phyloP scores from a whole-genome alignment of 345 rosid genomes.

The Eucalyptus fibrosa region DNA sequence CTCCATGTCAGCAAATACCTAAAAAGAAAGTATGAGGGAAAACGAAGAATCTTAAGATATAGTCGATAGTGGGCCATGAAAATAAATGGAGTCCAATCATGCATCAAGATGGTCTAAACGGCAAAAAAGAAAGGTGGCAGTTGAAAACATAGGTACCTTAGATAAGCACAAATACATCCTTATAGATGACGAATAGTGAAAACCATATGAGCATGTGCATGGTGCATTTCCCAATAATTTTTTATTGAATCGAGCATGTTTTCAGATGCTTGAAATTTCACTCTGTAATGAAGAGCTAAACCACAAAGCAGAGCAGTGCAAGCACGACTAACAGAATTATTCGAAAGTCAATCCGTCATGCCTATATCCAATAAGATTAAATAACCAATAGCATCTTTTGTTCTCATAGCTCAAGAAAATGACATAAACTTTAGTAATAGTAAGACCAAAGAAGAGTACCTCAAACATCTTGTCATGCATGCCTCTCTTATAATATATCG shows the following conservation, averaged over 20 bases:
- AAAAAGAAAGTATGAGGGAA: background rate
- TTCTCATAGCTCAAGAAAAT: background rate
- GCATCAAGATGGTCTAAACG: background rate
- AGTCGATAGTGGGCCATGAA: background rate
- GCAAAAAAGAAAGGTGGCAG: background rate
- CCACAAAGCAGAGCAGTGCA: background rate
- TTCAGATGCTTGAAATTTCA: background rate
- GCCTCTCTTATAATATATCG: constrained; percentile 60
- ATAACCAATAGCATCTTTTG: background rate
- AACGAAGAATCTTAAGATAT: background rate
- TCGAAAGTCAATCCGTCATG: background rate
- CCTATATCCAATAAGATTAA: background rate
- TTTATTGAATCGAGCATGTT: background rate
- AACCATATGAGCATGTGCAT: background rate
- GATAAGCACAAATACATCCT: background rate
- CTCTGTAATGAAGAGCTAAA: background rate
- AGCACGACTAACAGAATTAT: background rate
- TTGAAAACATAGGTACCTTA: background rate
- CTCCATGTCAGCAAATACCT: constrained; percentile 99
- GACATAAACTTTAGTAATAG: background rate
- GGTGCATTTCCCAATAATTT: background rate
- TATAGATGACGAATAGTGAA: background rate
- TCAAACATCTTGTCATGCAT: constrained; percentile 84
- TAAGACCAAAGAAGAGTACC: constrained; percentile 19
- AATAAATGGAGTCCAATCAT: background rate